Evolutionary conservation across 1,284 basidiomycete genomes (phyloP), one percentile per base, ranked within the genome.

Genomic region (Boletus mariae): DNA sequence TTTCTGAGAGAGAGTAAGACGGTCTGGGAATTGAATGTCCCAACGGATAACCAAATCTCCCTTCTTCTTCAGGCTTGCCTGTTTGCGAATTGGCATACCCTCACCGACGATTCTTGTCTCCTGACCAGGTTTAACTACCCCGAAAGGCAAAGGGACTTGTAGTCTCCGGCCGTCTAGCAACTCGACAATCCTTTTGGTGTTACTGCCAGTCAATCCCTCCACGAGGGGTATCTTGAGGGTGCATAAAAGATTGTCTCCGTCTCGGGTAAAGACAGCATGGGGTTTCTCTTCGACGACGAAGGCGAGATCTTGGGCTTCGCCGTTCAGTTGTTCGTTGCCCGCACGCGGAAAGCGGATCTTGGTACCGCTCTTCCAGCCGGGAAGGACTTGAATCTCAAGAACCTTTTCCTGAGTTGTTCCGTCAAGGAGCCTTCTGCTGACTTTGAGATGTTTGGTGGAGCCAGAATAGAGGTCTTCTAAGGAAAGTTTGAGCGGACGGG

Each of bases 221-320:
- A 93, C 82, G 1, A 98, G 80, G 5, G 90, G 78, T 54, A 97
- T 76, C 59, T 81, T 77, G 48, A 90, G 59, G 32, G 71, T 78
- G 54, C 80, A 75, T 38, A 84, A 66, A 35, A 97, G 80, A 67
- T 97, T 86, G 73, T 95, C 90, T 38, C 87, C 91, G 5, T 90
- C 84, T 31, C 94, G 81, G 54, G 73, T 78, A 68, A 93, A 95
- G 4, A 78, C 72, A 0, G 80, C 72, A 68, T 97, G 90, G 6
- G 86, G 84, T 72, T 94, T 95, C 72, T 97, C 93, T 70, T 95
- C 92, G 9, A 96, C 85, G 41, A 95, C 83, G 66, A 97, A 96
- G 12, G 91, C 89, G 23, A 97, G 80, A 72, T 91, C 92, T 69
- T 92, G 91, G 17, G 87, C 72, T 56, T 91, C 90, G 5, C 90